These are phyloP conservation scores for Balamuthia mandrillaris DNA, from an alignment of 208 protist species.

Conservation along the genomic window DNA sequence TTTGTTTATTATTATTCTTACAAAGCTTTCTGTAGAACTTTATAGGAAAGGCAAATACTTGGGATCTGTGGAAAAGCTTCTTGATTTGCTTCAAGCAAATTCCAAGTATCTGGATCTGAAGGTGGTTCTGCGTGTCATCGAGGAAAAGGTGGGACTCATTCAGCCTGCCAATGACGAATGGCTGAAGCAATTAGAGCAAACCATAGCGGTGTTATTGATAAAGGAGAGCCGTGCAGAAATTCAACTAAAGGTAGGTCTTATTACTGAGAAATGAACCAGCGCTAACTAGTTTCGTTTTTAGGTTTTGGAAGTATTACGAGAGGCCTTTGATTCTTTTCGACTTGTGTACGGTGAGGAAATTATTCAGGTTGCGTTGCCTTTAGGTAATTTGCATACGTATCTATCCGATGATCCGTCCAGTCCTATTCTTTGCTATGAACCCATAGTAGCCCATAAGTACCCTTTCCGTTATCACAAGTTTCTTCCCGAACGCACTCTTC, in stretches of 20 bases:
- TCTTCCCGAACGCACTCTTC: too few relatives aligned
- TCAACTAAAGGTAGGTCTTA: neutral
- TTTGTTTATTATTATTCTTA: neutral
- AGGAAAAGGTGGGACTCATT: too few relatives aligned
- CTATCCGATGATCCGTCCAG: too few relatives aligned
- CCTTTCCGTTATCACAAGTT: too few relatives aligned
- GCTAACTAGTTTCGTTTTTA: neutral
- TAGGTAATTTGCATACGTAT: too few relatives aligned
- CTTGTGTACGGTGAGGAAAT: slow-evolving; percentile 33
- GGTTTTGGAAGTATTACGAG: neutral
- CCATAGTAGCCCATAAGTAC: too few relatives aligned
- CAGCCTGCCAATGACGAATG: slow-evolving; percentile 4
- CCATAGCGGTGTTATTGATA: neutral
- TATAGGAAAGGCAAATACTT: neutral
- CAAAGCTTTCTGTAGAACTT: too few relatives aligned
- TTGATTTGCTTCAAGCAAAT: too few relatives aligned
- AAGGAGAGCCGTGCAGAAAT: neutral
- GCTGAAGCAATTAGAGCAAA: neutral
- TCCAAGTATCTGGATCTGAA: too few relatives aligned
- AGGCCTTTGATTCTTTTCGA: neutral
- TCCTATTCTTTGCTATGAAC: too few relatives aligned
- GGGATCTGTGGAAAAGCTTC: neutral
- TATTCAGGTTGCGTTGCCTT: neutral
- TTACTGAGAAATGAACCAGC: too few relatives aligned
- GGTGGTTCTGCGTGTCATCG: too few relatives aligned